Base-by-base conservation (phyloP, 148 eudicot genomes). In the Cornus kousa region DNA sequence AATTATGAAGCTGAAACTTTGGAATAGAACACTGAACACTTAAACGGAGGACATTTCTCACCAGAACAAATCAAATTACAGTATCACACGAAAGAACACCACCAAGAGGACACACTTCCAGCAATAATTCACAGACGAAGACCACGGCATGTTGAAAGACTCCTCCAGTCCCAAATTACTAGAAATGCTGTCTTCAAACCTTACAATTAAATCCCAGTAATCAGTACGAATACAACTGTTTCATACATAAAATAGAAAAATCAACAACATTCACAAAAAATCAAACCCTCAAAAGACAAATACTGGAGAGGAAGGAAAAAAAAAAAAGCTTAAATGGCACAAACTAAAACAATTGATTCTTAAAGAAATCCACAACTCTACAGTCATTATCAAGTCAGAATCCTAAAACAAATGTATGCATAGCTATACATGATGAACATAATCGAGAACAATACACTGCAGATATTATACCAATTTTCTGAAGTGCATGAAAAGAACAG, bases 1-100 rank as follows among this genome's bases (percentile, higher is more conserved):
- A 39, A 22, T 1, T 70, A 40, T 7, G 24, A 20, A 70, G 53
- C 24, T 68, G 22, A 32, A 68, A 68, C 7, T 19, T 4, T 39
- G 24, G 39, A 40, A 39, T 11, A 19, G 20, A 48, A 72, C 12
- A 46, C 64, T 57, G 11, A 62, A 62, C 22, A 62, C 23, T 20
- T 62, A 19, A 5, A 5, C 3, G 66, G 17, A 50, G 59, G 1
- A 68, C 17, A 62, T 4, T 70, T 71, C 91, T 85, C 78, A 87
- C 87, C 83, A 55, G 68, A 8, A 48, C 20, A 72, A 67, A 78
- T 20, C 22, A 55, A 62, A 28, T 87, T 88, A 88, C 83, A 90
- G 89, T 31, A 90, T 90, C 33, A 90, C 82, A 16, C 87, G 89
- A 79, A 86, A 89, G 82, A 91, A 91, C 66, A 89, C 90, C 80